phyloP scores from a whole-genome alignment of 106 monocot species.

The Dioscorea alata region DNA sequence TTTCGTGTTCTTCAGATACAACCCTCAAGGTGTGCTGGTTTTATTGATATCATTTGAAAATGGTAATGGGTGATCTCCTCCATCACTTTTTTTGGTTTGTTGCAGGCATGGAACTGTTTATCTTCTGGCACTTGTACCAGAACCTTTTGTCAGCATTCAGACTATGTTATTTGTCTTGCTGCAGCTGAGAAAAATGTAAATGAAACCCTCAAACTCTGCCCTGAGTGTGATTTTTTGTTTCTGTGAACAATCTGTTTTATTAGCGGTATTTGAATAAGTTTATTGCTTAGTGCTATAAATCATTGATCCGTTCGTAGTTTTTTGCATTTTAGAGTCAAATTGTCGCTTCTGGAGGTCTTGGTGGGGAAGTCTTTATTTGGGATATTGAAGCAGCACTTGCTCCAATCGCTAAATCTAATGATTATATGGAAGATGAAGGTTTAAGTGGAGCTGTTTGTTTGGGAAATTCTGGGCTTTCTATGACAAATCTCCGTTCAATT shows the following conservation, averaged over 20 bases:
- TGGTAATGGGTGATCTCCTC: not conserved
- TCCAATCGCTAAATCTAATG: conserved; percentile 66
- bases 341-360: conserved; percentile 93
- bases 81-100: conserved; percentile 6
- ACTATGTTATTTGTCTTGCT: conserved; percentile 93
- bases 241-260: no score
- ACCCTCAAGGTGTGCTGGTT: conserved; percentile 71
- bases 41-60: not conserved
- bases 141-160: conserved; percentile 96
- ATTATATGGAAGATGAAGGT: conserved; percentile 55
- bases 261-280: no score
- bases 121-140: conserved; percentile 72
- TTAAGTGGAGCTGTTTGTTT: conserved; percentile 48
- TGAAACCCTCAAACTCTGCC: no score
- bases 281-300: not conserved
- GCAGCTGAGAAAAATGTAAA: conserved; percentile 82
- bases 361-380: conserved; percentile 98
- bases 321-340: conserved; percentile 77
- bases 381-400: conserved; percentile 83
- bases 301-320: conserved; percentile 33
- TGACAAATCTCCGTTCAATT: conserved; percentile 53
- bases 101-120: conserved; percentile 77
- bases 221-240: not conserved
- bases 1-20: conserved; percentile 97
- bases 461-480: conserved; percentile 55